Conservation (phyloP, 148 eudicot genomes). For the Suaeda aralocaspica region DNA sequence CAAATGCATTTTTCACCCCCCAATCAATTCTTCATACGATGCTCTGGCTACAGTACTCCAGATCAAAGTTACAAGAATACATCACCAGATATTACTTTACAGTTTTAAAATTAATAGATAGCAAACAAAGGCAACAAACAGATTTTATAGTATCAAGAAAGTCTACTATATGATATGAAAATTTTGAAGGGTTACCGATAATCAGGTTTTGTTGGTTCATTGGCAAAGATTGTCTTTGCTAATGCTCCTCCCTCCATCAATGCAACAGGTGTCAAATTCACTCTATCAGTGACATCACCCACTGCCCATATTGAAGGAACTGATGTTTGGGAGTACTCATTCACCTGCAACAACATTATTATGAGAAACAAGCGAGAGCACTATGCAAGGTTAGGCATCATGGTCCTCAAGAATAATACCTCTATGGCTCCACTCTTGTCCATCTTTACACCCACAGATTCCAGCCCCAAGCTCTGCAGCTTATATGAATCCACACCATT, state of each 20-base stretch:
- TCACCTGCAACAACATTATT: constrained; percentile 51
- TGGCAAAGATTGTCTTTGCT: constrained; percentile 82
- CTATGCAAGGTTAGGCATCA: background rate
- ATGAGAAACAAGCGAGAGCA: constrained; percentile 17
- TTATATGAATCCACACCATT: constrained; percentile 7
- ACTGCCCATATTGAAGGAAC: constrained; percentile 99
- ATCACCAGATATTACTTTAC: too few species aligned
- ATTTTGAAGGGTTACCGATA: constrained; percentile 41
- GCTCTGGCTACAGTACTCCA: too few species aligned
- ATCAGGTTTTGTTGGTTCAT: constrained; percentile 93
- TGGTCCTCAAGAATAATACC: constrained; percentile 34
- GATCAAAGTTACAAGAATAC: too few species aligned
- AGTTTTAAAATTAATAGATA: too few species aligned
- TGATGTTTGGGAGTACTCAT: constrained; percentile 78
- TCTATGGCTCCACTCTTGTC: constrained; percentile 75
- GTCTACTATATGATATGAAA: background rate
- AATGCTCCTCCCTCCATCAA: constrained; percentile 97
- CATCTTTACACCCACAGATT: constrained; percentile 77
- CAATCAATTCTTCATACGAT: too few species aligned
- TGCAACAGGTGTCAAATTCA: constrained; percentile 95
- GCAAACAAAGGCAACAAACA: background rate
- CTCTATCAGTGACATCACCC: constrained; percentile 95
- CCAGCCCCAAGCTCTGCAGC: constrained; percentile 86
- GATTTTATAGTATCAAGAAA: background rate
- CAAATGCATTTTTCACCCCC: too few species aligned